phyloP scores from a whole-genome alignment of 371 early-diverging fungal species.

The Circinella umbellata region DNA sequence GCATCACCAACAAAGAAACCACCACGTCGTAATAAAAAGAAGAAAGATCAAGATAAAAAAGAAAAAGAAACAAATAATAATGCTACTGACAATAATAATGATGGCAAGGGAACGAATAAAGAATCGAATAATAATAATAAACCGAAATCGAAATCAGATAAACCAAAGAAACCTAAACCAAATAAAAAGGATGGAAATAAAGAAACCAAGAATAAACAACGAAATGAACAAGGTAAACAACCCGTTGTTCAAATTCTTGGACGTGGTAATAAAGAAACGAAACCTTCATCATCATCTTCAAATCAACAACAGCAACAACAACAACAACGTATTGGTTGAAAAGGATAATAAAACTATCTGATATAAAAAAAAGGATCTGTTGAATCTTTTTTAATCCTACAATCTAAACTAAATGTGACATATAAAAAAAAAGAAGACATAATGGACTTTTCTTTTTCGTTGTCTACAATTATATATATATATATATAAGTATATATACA shows the following conservation, averaged over 20 bases:
- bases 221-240: constrained; percentile 19
- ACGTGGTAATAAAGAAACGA: constrained; percentile 20
- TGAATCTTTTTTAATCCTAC: too few relatives aligned
- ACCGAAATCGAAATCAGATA: neutral
- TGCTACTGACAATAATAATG: constrained; percentile 13
- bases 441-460: too few relatives aligned
- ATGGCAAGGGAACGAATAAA: constrained; percentile 5
- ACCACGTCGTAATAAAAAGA: constrained; percentile 35
- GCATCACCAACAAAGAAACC: constrained; percentile 29
- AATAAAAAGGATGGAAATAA: neutral
- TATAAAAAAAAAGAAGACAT: too few relatives aligned
- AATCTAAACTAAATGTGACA: too few relatives aligned
- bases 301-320: constrained; percentile 1
- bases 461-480: too few relatives aligned
- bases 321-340: neutral
- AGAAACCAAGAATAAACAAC: constrained; percentile 12
- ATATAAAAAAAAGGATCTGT: too few relatives aligned
- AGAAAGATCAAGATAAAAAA: constrained; percentile 42
- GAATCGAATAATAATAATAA: neutral
- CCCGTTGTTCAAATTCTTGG: constrained; percentile 34
- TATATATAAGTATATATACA: too few relatives aligned
- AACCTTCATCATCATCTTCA: too few relatives aligned
- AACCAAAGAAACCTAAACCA: constrained; percentile 8
- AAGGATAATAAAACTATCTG: neutral
- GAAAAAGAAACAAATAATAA: neutral